These are phyloP conservation scores for Eruca vesicaria DNA, from an alignment of 441 rosid species.

Conservation along the genomic window DNA sequence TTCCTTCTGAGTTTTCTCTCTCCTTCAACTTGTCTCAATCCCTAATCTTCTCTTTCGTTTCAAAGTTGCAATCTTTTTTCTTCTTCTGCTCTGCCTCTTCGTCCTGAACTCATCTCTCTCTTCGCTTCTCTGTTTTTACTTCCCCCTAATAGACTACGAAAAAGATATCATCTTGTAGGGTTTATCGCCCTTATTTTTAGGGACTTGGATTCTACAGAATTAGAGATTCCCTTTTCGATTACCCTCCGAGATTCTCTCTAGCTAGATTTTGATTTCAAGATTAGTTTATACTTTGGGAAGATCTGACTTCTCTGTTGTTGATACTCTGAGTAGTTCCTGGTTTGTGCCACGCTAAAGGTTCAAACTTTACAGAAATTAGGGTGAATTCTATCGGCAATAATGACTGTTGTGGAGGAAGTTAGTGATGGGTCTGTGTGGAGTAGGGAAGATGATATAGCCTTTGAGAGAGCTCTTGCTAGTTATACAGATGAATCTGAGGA, in stretches of 20 bases:
- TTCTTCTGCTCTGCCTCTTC: background rate
- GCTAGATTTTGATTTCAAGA: constrained; percentile 36
- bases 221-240: constrained; percentile 1
- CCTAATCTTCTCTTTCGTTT: constrained; percentile 29
- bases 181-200: constrained; percentile 24
- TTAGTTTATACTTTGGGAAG: constrained; percentile 29
- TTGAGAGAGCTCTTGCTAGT: constrained; percentile 85
- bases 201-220: background rate
- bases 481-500: constrained; percentile 61
- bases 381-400: constrained; percentile 23
- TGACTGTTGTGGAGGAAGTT: constrained; percentile 75
- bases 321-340: background rate
- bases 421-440: constrained; percentile 69
- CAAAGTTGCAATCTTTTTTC: constrained; percentile 20
- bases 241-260: constrained; percentile 38
- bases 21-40: constrained; percentile 36
- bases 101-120: background rate
- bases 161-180: constrained; percentile 44
- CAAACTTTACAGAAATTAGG: background rate
- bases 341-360: background rate
- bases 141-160: constrained; percentile 38
- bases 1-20: too few relatives aligned
- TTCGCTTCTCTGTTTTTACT: background rate
- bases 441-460: constrained; percentile 87
- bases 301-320: constrained; percentile 30